Percentiles rank a stretch among this genome's conserved stretches.
Conservation (phyloP, 1,284 basidiomycete genomes). For the Ustilago esculenta region DNA sequence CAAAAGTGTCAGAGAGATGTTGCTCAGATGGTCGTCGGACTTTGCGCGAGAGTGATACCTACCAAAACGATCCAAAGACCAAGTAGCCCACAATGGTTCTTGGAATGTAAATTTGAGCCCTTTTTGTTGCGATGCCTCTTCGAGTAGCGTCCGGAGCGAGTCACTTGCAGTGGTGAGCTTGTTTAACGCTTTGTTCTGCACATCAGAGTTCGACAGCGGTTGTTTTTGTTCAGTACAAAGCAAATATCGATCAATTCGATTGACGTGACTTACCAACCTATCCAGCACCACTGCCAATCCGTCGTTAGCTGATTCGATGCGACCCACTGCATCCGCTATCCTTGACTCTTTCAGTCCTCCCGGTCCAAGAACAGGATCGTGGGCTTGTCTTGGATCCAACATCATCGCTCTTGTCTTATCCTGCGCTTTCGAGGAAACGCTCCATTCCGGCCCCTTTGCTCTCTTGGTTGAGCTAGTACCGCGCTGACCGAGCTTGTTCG, state of each 20-base stretch:
- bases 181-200: conserved; percentile 36
- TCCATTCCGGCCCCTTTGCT: conserved; percentile 11
- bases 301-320: conserved; percentile 35
- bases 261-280: conserved; percentile 36
- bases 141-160: conserved; percentile 27
- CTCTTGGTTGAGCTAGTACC: conserved; percentile 12
- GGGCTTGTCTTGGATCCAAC: conserved; percentile 22
- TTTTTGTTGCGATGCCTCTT: conserved; percentile 46
- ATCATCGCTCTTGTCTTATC: conserved; percentile 27
- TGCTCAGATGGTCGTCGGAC: no score
- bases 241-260: background rate
- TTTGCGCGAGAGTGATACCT: background rate
- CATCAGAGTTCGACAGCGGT: background rate
- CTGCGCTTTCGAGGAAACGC: conserved; percentile 3
- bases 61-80: conserved; percentile 60
- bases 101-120: conserved; percentile 45
- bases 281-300: conserved; percentile 28
- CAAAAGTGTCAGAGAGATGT: background rate
- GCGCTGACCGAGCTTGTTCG: conserved; percentile 23
- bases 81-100: conserved; percentile 58
- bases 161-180: conserved; percentile 44
- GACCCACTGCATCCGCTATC: conserved; percentile 24
- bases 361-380: conserved; percentile 28
- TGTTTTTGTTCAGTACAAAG: background rate
- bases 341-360: conserved; percentile 32